These are phyloP conservation scores for Breynia disticha DNA, from an alignment of 441 rosid genomes.

Conservation along the genomic window DNA sequence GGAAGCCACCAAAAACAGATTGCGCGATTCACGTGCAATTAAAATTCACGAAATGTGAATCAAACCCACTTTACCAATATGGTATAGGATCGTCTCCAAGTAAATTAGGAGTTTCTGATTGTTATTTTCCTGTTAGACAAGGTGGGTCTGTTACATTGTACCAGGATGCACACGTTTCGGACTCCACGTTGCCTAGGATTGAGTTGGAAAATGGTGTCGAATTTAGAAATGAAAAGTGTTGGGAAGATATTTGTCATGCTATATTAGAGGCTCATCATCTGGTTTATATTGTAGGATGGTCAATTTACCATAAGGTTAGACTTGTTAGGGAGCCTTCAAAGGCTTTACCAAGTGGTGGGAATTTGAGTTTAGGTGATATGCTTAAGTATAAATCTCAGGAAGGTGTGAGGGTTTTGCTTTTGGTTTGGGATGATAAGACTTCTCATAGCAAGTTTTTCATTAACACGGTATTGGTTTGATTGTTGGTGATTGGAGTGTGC, in stretches of 20 bases:
- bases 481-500: not conserved
- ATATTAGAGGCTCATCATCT: conserved; percentile 75
- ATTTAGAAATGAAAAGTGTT: conserved; percentile 46
- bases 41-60: conserved; percentile 39
- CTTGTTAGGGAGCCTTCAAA: conserved; percentile 54
- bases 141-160: conserved; percentile 58
- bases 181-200: conserved; percentile 36
- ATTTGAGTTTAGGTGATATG: conserved; percentile 59
- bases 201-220: conserved; percentile 44
- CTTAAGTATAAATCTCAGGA: conserved; percentile 75
- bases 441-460: conserved; percentile 66
- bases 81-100: conserved; percentile 36
- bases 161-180: conserved; percentile 69
- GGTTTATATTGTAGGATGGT: conserved; percentile 76
- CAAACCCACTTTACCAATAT: conserved; percentile 27
- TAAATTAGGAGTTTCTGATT: conserved; percentile 28
- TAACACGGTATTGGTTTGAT: conserved; percentile 37
- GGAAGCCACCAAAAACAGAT: conserved; percentile 59
- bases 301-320: conserved; percentile 56
- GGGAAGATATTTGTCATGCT: conserved; percentile 86
- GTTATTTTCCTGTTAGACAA: conserved; percentile 60
- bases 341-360: conserved; percentile 51
- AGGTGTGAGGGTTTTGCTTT: conserved; percentile 66
- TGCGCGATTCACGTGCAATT: conserved; percentile 50
- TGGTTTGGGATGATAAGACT: conserved; percentile 89